Evolutionary conservation across 2,329 filamentous ascomycete species (phyloP), one percentile per base, ranked within the genome.

Genomic region (Tolypocladium ovalisporum): DNA sequence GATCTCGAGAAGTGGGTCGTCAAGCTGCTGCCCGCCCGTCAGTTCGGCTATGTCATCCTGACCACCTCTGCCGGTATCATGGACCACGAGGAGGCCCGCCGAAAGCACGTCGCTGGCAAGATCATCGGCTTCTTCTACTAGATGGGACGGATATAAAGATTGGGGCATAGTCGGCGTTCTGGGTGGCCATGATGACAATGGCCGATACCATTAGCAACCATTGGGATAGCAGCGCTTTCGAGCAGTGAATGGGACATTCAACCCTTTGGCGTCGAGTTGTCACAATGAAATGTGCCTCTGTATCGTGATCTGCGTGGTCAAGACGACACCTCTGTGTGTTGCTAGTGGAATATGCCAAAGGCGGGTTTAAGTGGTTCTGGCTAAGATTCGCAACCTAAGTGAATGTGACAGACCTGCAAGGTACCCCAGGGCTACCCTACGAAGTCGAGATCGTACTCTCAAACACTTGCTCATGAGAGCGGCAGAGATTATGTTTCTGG

Each of bases 61-160:
- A 99, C 94, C 78, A 99, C 94, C 79, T 97, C 92, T 61, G 91
- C 94, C 65, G 94, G 94, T 78, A 99, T 99, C 79, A 97, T 99
- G 93, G 94, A 99, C 83, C 94, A 99, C 83, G 94, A 99, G 85
- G 94, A 99, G 87, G 94, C 94, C 68, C 85, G 94, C 75, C 85
- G 94, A 78, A 97, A 97, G 87, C 94, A 99, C 83, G 94, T 97
- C 74, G 87, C 93, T 69, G 94, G 94, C 80, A 99, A 99, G 87
- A 90, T 99, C 79, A 90, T 97, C 70, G 94, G 94, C 71, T 99
- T 97, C 88, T 97, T 97, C 85, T 97, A 97, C 85, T 97, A 94
- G 71, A 69, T 62, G 63, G 63, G 47, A 55, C 59, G 62, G 63
- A 56, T 60, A 54, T 55, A 62, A 67, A 71, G 66, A 63, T 60